Conservation (phyloP, 768 basidiomycete species). For the Peribolospora baueri region DNA sequence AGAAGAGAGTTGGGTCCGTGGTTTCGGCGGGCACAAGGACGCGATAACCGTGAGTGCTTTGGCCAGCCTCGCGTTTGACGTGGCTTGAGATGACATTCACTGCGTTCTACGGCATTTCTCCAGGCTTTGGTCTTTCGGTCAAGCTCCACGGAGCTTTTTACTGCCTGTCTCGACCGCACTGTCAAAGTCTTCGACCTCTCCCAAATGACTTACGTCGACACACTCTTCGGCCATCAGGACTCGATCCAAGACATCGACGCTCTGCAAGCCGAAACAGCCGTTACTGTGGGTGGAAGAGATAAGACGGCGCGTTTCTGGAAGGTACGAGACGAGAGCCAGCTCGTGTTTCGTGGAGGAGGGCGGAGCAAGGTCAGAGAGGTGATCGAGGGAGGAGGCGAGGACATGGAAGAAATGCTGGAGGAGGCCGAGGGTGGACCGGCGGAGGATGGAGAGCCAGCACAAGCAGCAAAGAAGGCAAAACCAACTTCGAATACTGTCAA, state of each 20-base stretch:
- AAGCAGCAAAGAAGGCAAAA: slow-evolving; percentile 11
- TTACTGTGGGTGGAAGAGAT: slow-evolving; percentile 73
- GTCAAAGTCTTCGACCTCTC: slow-evolving; percentile 61
- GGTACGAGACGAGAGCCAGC: slow-evolving; percentile 75
- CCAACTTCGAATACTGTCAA: slow-evolving; percentile 10
- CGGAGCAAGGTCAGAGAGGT: slow-evolving; percentile 53
- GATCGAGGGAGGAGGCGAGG: slow-evolving; percentile 38
- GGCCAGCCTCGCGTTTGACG: slow-evolving; percentile 15
- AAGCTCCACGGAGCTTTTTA: slow-evolving; percentile 46
- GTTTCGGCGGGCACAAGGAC: slow-evolving; percentile 55
- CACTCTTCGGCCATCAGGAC: slow-evolving; percentile 91
- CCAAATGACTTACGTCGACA: slow-evolving; percentile 65
- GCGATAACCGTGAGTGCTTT: slow-evolving; percentile 35
- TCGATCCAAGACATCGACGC: slow-evolving; percentile 51
- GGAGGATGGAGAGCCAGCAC: slow-evolving; percentile 13
- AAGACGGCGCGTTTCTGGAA: slow-evolving; percentile 90
- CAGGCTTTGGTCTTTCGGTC: slow-evolving; percentile 54
- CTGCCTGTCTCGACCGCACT: slow-evolving; percentile 62
- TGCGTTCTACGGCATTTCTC: neutral
- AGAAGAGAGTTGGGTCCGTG: slow-evolving; percentile 28
- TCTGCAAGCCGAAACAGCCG: slow-evolving; percentile 55
- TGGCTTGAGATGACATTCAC: neutral
- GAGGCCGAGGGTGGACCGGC: slow-evolving; percentile 34
- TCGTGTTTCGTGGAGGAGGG: slow-evolving; percentile 91
- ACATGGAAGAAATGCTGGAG: slow-evolving; percentile 22